Percentiles rank a stretch among this genome's conserved stretches.
These are phyloP conservation scores for Solanum gandarillasii DNA, from an alignment of 257 asterid genomes.

Conservation along the genomic window DNA sequence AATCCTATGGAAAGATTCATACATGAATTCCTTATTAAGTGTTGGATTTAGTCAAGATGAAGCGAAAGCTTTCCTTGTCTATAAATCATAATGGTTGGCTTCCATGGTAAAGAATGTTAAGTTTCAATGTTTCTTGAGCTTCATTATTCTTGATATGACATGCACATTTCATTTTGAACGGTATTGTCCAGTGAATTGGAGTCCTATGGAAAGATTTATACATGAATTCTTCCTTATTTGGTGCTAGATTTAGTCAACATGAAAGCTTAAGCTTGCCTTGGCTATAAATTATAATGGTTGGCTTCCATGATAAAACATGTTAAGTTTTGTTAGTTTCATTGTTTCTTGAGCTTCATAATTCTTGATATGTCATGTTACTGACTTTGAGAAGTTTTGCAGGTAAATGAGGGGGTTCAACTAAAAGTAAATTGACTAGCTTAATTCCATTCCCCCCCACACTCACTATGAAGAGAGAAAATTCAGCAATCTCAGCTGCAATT, in stretches of 20 bases:
- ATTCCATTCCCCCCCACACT: not conserved
- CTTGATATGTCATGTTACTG: not conserved
- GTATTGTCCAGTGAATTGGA: not conserved
- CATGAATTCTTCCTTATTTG: not conserved
- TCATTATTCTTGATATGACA: not conserved
- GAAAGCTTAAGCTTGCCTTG: not conserved
- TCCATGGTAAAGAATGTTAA: not conserved
- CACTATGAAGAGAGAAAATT: conserved; percentile 9
- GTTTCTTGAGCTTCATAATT: not conserved
- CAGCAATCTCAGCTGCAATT: not conserved
- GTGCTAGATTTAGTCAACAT: not conserved
- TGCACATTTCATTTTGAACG: not conserved
- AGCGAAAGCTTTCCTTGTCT: not conserved
- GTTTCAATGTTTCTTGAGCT: not conserved
- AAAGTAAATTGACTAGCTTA: conserved; percentile 7
- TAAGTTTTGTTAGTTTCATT: not conserved
- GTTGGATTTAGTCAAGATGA: not conserved
- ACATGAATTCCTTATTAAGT: not conserved
- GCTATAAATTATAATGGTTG: not conserved
- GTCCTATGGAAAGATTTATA: not conserved
- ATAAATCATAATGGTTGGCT: not conserved
- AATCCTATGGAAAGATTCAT: not conserved
- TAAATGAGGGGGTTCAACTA: conserved; percentile 27
- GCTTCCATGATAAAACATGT: not conserved
- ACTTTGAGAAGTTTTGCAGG: not conserved